A percentile compares a stretch with the other conserved stretches of the same genome.
These are phyloP conservation scores for Urtica urens DNA, from an alignment of 306 rosid genomes.

Conservation along the genomic window DNA sequence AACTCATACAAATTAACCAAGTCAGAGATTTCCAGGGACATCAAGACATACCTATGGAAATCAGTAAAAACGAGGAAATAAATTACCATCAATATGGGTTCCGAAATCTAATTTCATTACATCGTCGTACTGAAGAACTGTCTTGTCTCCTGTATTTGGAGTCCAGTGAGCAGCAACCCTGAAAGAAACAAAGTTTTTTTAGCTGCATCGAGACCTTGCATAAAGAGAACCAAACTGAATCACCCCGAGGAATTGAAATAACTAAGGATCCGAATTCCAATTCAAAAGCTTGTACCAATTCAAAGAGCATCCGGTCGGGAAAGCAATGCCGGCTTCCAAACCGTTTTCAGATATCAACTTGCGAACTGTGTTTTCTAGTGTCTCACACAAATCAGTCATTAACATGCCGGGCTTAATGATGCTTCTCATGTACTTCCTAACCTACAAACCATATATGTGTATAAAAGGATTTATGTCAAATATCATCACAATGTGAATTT, in stretches of 20 bases:
- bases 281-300: constrained; percentile 46
- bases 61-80: background rate
- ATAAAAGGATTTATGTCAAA: background rate
- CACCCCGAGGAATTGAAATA: too few relatives aligned
- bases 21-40: background rate
- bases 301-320: constrained; percentile 96
- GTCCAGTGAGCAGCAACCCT: constrained; percentile 99
- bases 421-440: constrained; percentile 67
- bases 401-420: constrained; percentile 89
- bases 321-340: constrained; percentile 95
- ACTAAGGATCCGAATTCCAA: too few relatives aligned
- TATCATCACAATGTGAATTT: background rate
- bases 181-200: too few relatives aligned
- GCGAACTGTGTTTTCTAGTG: constrained; percentile 82
- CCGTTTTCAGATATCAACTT: constrained; percentile 86
- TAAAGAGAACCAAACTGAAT: background rate
- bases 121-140: constrained; percentile 87
- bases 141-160: constrained; percentile 87
- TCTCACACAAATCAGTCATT: constrained; percentile 92
- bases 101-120: constrained; percentile 98
- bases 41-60: too few relatives aligned
- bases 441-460: constrained; percentile 50
- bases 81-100: constrained; percentile 84
- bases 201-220: constrained; percentile 7
- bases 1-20: constrained; percentile 18